These are phyloP conservation scores for Xylaria longipes DNA, from an alignment of 495 filamentous ascomycete species.

Conservation along the genomic window DNA sequence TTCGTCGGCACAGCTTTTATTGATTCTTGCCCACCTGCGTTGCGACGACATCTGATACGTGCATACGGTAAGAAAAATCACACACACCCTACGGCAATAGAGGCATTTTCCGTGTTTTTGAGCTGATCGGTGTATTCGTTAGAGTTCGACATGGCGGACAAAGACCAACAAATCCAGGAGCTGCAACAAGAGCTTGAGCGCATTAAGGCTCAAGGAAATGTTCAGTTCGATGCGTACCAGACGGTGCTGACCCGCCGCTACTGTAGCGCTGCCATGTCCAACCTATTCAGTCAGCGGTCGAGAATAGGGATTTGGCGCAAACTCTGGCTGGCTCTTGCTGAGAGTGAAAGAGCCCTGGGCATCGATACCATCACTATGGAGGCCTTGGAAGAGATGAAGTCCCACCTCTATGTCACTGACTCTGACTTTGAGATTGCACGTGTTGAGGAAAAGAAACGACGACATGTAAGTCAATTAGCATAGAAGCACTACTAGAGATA, in stretches of 20 bases:
- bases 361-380: conserved; percentile 68
- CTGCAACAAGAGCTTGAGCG: conserved; percentile 24
- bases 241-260: conserved; percentile 78
- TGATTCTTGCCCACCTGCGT: not conserved
- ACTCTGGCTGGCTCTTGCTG: conserved; percentile 85
- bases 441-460: conserved; percentile 78
- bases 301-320: conserved; percentile 79
- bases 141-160: conserved; percentile 19
- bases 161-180: conserved; percentile 22
- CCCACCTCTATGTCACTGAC: conserved; percentile 74
- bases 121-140: not conserved
- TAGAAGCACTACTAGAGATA: conserved; percentile 60
- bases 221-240: conserved; percentile 49
- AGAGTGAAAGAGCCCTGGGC: conserved; percentile 75
- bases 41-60: conserved; percentile 1
- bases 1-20: conserved; percentile 17
- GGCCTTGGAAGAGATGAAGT: conserved; percentile 76
- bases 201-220: conserved; percentile 14
- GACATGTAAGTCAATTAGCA: conserved; percentile 53
- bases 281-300: conserved; percentile 72
- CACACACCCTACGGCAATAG: not conserved
- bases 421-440: conserved; percentile 78
- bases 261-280: conserved; percentile 65
- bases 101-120: not conserved
- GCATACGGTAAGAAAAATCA: not conserved